These are phyloP conservation scores for Cryphonectria radicalis DNA, from an alignment of 2,329 filamentous ascomycete genomes.

Conservation along the genomic window DNA sequence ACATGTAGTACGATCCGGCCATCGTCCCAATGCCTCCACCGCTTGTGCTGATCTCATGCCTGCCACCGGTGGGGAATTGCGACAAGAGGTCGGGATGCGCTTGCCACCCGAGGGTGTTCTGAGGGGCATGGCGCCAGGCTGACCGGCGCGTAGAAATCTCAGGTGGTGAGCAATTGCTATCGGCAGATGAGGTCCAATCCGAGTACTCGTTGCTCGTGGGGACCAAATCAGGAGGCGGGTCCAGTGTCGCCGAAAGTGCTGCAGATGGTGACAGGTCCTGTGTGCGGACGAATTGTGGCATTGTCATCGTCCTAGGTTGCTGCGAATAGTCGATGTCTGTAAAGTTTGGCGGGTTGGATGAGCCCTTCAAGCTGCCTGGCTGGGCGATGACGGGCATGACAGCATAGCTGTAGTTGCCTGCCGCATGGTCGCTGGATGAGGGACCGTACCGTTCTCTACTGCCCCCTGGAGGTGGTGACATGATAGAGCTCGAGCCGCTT, in stretches of 20 bases:
- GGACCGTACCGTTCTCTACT: slow-evolving; percentile 16
- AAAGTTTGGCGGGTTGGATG: slow-evolving; percentile 17
- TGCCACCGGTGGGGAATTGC: slow-evolving; percentile 32
- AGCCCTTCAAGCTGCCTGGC: slow-evolving; percentile 21
- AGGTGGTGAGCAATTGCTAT: slow-evolving; percentile 53
- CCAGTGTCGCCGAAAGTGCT: slow-evolving; percentile 27
- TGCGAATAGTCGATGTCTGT: not conserved
- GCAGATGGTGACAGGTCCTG: slow-evolving; percentile 35
- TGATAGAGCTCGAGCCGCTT: slow-evolving; percentile 13
- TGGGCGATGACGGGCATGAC: slow-evolving; percentile 13
- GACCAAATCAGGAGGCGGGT: slow-evolving; percentile 35
- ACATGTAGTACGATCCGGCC: slow-evolving; percentile 36
- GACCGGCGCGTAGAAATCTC: slow-evolving; percentile 39
- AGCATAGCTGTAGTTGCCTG: slow-evolving; percentile 10
- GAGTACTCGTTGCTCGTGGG: slow-evolving; percentile 39
- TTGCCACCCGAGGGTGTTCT: slow-evolving; percentile 40
- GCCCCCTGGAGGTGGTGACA: slow-evolving; percentile 21
- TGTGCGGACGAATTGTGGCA: slow-evolving; percentile 30
- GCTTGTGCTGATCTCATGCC: slow-evolving; percentile 28
- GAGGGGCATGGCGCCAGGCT: slow-evolving; percentile 33
- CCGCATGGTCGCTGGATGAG: not conserved
- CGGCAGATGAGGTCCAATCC: slow-evolving; percentile 50
- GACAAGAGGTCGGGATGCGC: slow-evolving; percentile 34
- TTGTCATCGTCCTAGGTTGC: slow-evolving; percentile 16
- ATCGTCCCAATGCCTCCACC: slow-evolving; percentile 35